Percentiles rank a stretch among this genome's conserved stretches.
phyloP scores from a whole-genome alignment of 805 yeast species.

The Candida rishiriensis region DNA sequence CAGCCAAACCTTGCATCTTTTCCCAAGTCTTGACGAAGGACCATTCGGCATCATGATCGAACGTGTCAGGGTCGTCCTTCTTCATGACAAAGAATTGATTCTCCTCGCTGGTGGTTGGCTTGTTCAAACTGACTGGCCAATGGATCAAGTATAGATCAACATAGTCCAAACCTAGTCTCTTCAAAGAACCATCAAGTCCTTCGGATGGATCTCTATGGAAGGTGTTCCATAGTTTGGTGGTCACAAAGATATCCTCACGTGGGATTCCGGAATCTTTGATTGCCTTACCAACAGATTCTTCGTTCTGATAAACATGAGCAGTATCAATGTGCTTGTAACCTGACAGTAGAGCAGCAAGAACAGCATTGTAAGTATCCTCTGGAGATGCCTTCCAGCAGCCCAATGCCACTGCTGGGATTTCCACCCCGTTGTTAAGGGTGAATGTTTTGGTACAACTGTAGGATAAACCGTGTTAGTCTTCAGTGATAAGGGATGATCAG shows the following conservation, averaged over 20 bases:
- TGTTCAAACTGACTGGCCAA: conserved; percentile 67
- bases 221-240: conserved; percentile 59
- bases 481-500: background rate
- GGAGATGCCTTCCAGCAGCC: conserved; percentile 69
- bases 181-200: conserved; percentile 49
- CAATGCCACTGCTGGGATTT: conserved; percentile 64
- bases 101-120: conserved; percentile 28
- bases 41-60: conserved; percentile 27
- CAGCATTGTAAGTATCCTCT: conserved; percentile 53
- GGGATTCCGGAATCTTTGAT: conserved; percentile 39
- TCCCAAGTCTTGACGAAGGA: conserved; percentile 57
- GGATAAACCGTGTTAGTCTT: background rate
- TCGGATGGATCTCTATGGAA: conserved; percentile 34
- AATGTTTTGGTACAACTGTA: conserved; percentile 7
- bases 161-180: conserved; percentile 51
- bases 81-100: conserved; percentile 20
- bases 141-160: conserved; percentile 75
- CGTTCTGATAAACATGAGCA: conserved; percentile 66
- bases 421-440: conserved; percentile 12
- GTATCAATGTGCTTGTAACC: conserved; percentile 80
- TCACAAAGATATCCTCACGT: conserved; percentile 50
- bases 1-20: conserved; percentile 47
- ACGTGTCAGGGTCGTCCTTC: conserved; percentile 21
- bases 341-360: conserved; percentile 51
- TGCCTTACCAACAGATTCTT: conserved; percentile 55